Evolutionary conservation across 2,329 filamentous ascomycete species (phyloP), one percentile per base, ranked within the genome.

Genomic region (Fusarium neocosmosporiellum): DNA sequence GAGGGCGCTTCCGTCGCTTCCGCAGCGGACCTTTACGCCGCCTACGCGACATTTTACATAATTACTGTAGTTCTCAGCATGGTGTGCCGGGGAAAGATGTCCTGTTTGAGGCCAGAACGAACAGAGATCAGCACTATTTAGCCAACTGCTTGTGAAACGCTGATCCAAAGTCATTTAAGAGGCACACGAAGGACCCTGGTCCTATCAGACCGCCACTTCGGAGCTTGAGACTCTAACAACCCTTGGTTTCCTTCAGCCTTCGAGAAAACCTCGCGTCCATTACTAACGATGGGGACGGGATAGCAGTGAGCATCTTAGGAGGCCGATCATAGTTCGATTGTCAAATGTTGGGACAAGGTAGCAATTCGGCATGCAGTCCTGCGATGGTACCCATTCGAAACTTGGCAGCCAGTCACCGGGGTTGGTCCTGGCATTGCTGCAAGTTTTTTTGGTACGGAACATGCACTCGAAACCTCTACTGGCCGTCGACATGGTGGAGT

Each of bases 151-250:
- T 53, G 33, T 71, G 36, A 71, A 71, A 64, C 55, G 53, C 34
- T 59, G 39, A 57, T 27, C 33, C 9, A 37, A 46, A 50, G 33
- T 29, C 36, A 57, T 16, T 36, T 18, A 31, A 41, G 24, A 33
- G 24, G n/a, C 24, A 41, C 31, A 43, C 60, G 24, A 48, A 54
- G 24, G n/a, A 43, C 29, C 48, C 39, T 37, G 29, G 39, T 62
- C 29, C 24, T 57, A 53, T 63, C 61, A 63, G 64, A 72, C 71
- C 68, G 71, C 71, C 50, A 64, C 68, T 74, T 71, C 36, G 34
- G 27, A 22, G 29, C 34, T 50, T 39, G 16, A 63, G 59, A 46
- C 27, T 31, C 41, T 57, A 6, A 41, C 37, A 36, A 27, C n/a
- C 36, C 36, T 66, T 50, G 39, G 24, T 10, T 34, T 24, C 20